phyloP scores from a whole-genome alignment of 441 rosid genomes.

The Gossypium gossypioides region DNA sequence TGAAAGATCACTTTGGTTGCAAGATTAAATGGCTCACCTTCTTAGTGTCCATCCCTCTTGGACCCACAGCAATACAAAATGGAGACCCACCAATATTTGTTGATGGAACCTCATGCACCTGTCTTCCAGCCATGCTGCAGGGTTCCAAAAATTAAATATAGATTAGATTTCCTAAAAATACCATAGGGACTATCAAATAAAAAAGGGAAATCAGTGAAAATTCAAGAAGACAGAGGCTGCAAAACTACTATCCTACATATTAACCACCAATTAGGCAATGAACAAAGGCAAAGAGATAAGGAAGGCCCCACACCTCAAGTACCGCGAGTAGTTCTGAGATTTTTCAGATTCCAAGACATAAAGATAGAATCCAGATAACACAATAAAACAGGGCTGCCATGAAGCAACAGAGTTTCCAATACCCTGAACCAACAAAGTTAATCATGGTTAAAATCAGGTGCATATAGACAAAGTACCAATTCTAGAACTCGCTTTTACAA shows the following conservation, averaged over 20 bases:
- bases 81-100: conserved; percentile 83
- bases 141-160: conserved; percentile 18
- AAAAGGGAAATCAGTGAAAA: background rate
- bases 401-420: conserved; percentile 89
- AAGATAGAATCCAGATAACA: conserved; percentile 75
- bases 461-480: conserved; percentile 17
- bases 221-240: background rate
- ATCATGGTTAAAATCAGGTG: conserved; percentile 13
- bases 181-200: background rate
- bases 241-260: background rate
- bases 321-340: conserved; percentile 73
- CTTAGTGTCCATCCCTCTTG: conserved; percentile 67
- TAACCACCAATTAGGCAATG: background rate
- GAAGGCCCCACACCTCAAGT: conserved; percentile 59
- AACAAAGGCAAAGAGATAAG: conserved; percentile 6
- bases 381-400: conserved; percentile 92
- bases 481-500: conserved; percentile 16
- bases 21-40: conserved; percentile 43
- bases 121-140: conserved; percentile 94
- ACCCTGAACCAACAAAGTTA: conserved; percentile 49
- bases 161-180: conserved; percentile 11
- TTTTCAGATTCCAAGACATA: conserved; percentile 77
- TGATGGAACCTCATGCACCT: conserved; percentile 76
- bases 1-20: background rate
- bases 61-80: conserved; percentile 71